These are phyloP conservation scores for Apiospora malaysiana DNA, from an alignment of 2,329 filamentous ascomycete species.

Conservation along the genomic window DNA sequence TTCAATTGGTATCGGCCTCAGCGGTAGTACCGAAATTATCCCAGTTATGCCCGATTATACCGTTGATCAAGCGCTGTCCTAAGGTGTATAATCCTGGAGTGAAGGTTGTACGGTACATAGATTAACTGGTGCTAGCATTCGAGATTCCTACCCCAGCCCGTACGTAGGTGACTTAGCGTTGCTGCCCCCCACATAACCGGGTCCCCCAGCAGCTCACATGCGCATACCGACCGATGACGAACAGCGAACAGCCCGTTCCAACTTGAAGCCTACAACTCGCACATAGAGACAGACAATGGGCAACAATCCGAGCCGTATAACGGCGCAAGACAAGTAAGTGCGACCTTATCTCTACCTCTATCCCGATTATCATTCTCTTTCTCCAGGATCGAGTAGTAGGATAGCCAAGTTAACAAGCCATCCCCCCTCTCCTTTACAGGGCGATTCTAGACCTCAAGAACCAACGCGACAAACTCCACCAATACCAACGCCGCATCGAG, in stretches of 20 bases:
- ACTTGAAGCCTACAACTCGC: constrained; percentile 8
- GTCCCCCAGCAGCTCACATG: constrained; percentile 5
- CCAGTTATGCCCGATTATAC: no score
- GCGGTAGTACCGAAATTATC: no score
- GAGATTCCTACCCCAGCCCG: not conserved
- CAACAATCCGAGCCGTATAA: constrained; percentile 62
- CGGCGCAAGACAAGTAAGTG: constrained; percentile 80
- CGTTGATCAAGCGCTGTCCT: no score
- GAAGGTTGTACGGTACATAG: no score
- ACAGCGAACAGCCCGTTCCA: not conserved
- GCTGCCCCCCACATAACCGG: constrained; percentile 8
- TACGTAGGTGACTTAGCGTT: not conserved
- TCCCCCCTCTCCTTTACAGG: constrained; percentile 52
- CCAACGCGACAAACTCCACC: constrained; percentile 95
- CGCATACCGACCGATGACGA: constrained; percentile 4
- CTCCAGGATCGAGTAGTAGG: not conserved
- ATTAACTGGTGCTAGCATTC: no score
- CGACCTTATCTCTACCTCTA: constrained; percentile 22
- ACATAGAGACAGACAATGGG: constrained; percentile 50
- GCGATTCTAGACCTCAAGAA: constrained; percentile 97
- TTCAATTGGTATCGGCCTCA: no score
- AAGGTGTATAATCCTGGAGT: no score
- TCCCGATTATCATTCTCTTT: not conserved
- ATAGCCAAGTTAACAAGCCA: not conserved
- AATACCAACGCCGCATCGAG: constrained; percentile 91